Evolutionary conservation across 306 rosid genomes (phyloP).

Genomic region (Rosa chinensis): DNA sequence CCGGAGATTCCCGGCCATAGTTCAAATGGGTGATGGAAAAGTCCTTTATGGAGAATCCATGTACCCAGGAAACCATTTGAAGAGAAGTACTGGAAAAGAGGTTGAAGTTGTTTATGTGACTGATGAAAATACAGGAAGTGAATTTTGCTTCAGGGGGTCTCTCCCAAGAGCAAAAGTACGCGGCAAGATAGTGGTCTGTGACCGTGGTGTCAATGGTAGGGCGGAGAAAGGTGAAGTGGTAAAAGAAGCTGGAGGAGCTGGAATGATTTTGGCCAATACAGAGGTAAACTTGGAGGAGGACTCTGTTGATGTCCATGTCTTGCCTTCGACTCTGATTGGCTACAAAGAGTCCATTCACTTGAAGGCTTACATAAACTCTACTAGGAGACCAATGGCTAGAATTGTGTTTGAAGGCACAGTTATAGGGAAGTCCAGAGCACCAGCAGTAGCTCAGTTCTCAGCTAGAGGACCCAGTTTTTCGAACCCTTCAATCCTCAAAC

Average conservation of each 20-base stretch:
- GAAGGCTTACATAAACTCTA: slow-evolving; percentile 69
- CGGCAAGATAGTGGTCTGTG: slow-evolving; percentile 86
- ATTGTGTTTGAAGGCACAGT: slow-evolving; percentile 80
- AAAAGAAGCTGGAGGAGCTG: slow-evolving; percentile 86
- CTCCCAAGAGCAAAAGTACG: slow-evolving; percentile 69
- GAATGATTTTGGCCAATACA: slow-evolving; percentile 81
- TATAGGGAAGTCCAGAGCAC: slow-evolving; percentile 67
- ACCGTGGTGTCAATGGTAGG: slow-evolving; percentile 82
- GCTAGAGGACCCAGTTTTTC: slow-evolving; percentile 82
- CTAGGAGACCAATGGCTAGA: slow-evolving; percentile 55
- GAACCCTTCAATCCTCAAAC: slow-evolving; percentile 90
- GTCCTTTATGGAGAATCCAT: slow-evolving; percentile 70
- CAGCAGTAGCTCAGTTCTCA: slow-evolving; percentile 82
- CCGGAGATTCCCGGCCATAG: slow-evolving; percentile 68
- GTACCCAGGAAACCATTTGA: slow-evolving; percentile 47
- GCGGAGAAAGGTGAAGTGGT: slow-evolving; percentile 89
- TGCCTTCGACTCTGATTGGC: slow-evolving; percentile 87
- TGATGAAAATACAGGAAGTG: slow-evolving; percentile 48
- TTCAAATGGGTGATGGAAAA: slow-evolving; percentile 66
- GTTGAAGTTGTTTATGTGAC: slow-evolving; percentile 59
- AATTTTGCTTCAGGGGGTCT: slow-evolving; percentile 72
- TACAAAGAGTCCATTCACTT: slow-evolving; percentile 66
- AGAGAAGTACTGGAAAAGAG: slow-evolving; percentile 32
- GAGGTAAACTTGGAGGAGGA: slow-evolving; percentile 80
- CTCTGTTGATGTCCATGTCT: slow-evolving; percentile 89